phyloP scores from a whole-genome alignment of 371 early-diverging fungal genomes.

The Enterocytospora artemiae region DNA sequence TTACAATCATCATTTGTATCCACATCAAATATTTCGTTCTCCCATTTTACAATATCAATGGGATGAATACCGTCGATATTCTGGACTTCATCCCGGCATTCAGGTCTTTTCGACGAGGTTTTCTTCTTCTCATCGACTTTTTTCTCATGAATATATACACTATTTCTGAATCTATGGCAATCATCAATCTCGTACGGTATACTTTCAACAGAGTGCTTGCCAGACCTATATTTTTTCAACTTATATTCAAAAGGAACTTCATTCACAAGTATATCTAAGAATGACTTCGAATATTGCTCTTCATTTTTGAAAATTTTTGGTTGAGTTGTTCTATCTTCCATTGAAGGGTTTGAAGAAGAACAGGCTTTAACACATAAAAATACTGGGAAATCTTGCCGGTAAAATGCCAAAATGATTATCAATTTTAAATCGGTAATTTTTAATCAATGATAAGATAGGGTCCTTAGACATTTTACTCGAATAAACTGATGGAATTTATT shows the following conservation, averaged over 20 bases:
- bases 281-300: slow-evolving; percentile 4
- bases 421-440: neutral
- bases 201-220: slow-evolving; percentile 44
- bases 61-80: slow-evolving; percentile 39
- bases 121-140: slow-evolving; percentile 7
- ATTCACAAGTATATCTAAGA: slow-evolving; percentile 40
- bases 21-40: slow-evolving; percentile 36
- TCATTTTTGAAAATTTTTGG: neutral
- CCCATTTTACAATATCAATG: slow-evolving; percentile 57
- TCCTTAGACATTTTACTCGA: neutral
- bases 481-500: too few relatives aligned
- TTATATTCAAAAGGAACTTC: slow-evolving; percentile 52
- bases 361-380: neutral
- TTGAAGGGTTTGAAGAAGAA: neutral
- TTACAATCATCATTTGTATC: too few relatives aligned
- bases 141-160: slow-evolving; percentile 8
- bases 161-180: slow-evolving; percentile 49
- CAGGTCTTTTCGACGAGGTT: slow-evolving; percentile 12
- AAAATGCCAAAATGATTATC: neutral
- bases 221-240: slow-evolving; percentile 47
- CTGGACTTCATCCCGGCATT: too few relatives aligned
- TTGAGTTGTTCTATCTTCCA: neutral
- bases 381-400: too few relatives aligned
- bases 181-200: slow-evolving; percentile 54
- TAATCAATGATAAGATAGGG: neutral